A percentile compares a stretch with the other conserved stretches of the same genome.
These are phyloP conservation scores for Nakaseomyces nivariensis DNA, from an alignment of 1,139 yeast species.

Conservation along the genomic window DNA sequence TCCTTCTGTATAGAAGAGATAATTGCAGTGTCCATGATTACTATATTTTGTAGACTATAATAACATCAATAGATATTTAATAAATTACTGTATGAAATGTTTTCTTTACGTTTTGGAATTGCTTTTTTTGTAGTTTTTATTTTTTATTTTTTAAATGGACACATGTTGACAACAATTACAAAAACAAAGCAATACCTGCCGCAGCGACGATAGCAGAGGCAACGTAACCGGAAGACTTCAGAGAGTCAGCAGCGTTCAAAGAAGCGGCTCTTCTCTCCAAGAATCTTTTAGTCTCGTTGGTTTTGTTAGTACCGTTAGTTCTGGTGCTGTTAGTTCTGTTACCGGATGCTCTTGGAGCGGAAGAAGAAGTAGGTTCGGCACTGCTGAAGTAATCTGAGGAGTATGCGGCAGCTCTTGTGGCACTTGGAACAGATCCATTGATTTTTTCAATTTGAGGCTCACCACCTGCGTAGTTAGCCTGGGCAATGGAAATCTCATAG, in stretches of 20 bases:
- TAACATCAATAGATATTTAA: no score
- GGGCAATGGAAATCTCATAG: constrained; percentile 58
- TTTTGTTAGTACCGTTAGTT: neutral
- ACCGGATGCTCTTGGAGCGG: neutral
- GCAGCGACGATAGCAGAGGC: neutral
- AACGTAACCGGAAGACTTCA: neutral
- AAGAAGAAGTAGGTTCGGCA: neutral
- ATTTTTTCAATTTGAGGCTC: constrained; percentile 3
- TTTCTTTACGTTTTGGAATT: no score
- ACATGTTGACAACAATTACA: neutral
- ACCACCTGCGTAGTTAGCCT: constrained; percentile 31
- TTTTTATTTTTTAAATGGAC: neutral
- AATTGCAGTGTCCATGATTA: no score
- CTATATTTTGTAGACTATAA: no score
- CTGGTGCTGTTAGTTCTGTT: neutral
- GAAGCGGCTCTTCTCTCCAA: neutral
- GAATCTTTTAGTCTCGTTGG: neutral
- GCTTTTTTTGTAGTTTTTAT: neutral
- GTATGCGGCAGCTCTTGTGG: constrained; percentile 5
- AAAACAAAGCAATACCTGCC: neutral
- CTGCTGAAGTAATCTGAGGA: neutral
- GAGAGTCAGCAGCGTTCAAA: neutral
- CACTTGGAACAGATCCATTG: constrained; percentile 2
- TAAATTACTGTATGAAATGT: no score
- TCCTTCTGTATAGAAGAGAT: no score